These are phyloP conservation scores for Hemileia vastatrix DNA, from an alignment of 1,284 basidiomycete species.

Conservation along the genomic window DNA sequence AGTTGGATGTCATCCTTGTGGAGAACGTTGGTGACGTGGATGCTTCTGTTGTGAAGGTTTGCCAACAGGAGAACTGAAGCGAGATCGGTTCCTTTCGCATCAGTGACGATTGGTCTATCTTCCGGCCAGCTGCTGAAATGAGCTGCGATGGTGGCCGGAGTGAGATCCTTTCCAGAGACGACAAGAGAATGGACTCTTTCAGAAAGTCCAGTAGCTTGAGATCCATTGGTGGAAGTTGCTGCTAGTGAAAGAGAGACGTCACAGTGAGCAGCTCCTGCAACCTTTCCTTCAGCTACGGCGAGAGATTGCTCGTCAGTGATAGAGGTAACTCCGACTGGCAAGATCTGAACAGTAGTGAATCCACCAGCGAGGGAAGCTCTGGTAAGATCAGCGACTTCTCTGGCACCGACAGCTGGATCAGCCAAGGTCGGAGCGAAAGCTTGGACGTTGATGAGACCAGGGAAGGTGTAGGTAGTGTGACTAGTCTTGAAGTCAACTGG, in stretches of 20 bases:
- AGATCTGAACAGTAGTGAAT: conserved; percentile 69
- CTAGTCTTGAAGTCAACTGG: conserved; percentile 90
- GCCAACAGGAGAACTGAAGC: conserved; percentile 87
- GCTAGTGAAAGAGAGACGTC: conserved; percentile 75
- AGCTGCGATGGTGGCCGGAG: conserved; percentile 59
- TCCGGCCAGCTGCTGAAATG: conserved; percentile 84
- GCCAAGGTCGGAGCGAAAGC: conserved; percentile 70
- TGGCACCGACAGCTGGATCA: no score
- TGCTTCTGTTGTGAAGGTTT: conserved; percentile 74
- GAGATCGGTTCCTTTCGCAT: conserved; percentile 81
- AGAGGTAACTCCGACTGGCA: conserved; percentile 57
- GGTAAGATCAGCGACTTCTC: conserved; percentile 61
- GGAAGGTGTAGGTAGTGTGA: conserved; percentile 78
- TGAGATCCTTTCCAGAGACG: conserved; percentile 61
- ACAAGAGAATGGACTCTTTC: conserved; percentile 73
- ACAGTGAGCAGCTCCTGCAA: conserved; percentile 57
- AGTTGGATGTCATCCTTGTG: conserved; percentile 76
- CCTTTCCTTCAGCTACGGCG: conserved; percentile 58
- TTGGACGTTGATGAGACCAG: conserved; percentile 79
- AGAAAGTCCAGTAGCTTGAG: conserved; percentile 62
- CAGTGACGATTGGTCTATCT: conserved; percentile 85
- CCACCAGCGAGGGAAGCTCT: conserved; percentile 74
- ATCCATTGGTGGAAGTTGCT: conserved; percentile 59
- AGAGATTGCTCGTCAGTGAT: conserved; percentile 62
- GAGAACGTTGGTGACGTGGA: conserved; percentile 86